Conservation (phyloP, 805 yeast species). For the Metschnikowia matae region DNA sequence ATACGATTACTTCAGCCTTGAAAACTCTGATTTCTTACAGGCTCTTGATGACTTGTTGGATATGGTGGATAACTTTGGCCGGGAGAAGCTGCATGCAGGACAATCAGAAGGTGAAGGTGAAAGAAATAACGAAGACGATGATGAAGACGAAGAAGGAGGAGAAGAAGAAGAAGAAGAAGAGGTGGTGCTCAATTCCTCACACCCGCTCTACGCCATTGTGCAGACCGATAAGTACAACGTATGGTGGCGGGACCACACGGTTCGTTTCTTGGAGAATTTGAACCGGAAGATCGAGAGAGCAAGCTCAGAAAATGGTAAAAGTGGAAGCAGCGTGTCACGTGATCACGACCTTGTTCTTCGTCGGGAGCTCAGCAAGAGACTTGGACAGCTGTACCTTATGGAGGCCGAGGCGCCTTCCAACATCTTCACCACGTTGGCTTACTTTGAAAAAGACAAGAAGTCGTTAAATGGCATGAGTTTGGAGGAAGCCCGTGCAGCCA, state of each 20-base stretch:
- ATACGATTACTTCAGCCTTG: slow-evolving; percentile 33
- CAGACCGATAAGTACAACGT: slow-evolving; percentile 43
- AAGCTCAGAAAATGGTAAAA: slow-evolving; percentile 6
- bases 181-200: slow-evolving; percentile 40
- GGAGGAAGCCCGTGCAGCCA: slow-evolving; percentile 46
- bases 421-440: slow-evolving; percentile 52
- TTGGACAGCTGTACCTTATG: slow-evolving; percentile 62
- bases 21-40: slow-evolving; percentile 50
- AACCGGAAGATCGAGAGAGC: slow-evolving; percentile 19
- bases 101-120: slow-evolving; percentile 53
- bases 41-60: slow-evolving; percentile 66
- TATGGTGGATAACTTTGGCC: slow-evolving; percentile 62
- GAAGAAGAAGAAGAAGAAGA: slow-evolving; percentile 24
- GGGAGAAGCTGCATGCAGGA: slow-evolving; percentile 41
- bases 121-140: slow-evolving; percentile 32
- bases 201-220: slow-evolving; percentile 50
- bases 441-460: slow-evolving; percentile 39
- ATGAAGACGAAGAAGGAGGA: slow-evolving; percentile 10
- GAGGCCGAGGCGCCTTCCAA: slow-evolving; percentile 61
- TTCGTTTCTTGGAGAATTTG: slow-evolving; percentile 29
- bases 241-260: slow-evolving; percentile 53
- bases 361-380: slow-evolving; percentile 41
- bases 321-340: neutral
- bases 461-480: slow-evolving; percentile 35
- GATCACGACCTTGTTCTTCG: slow-evolving; percentile 24